Evolutionary conservation across 805 yeast genomes (phyloP), one percentile per base, ranked within the genome.

Genomic region (Saturnispora galanensis): DNA sequence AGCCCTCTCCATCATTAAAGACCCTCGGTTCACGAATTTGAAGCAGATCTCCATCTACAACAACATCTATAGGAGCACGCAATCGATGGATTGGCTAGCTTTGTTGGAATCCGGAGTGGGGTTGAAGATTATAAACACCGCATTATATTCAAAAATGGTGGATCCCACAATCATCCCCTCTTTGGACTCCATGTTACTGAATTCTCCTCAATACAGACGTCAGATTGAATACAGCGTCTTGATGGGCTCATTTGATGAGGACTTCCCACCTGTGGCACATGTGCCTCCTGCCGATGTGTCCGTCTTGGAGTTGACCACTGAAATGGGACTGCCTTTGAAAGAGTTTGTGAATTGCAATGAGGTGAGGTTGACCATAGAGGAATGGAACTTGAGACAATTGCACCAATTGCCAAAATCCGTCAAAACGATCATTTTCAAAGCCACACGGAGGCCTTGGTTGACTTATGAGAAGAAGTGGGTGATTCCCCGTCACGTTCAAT

Each of bases 151-250:
- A 2, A 31, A 31, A 28, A 37, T 31, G n/a, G 28, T 42, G 12
- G 41, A 42, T 11, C 45, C 45, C 6, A 42, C 41, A 3, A n/a
- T 17, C n/a, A 42, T 42, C 5, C 32, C 36, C 18, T n/a, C 31
- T 4, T 42, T 42, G 18, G 32, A 36, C n/a, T 31, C 12, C 3
- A 31, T 28, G 6, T 31, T 42, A 10, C 13, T 12, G 2, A 6
- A 30, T 11, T 12, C 26, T 12, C 41, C 40, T 5, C 12, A 42
- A 13, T 42, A n/a, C 29, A 16, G 13, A 9, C 28, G 35, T 2
- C 40, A 31, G 12, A 30, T 42, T 10, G 15, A 38, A 7, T 42
- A 21, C 31, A 32, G 32, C 31, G 41, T 31, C 10, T 18, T 42
- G 9, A 36, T 42, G 37, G 41, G 41, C 11, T 36, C 45, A 7